phyloP scores from a whole-genome alignment of 768 basidiomycete species.

The Wakefieldia striispora region DNA sequence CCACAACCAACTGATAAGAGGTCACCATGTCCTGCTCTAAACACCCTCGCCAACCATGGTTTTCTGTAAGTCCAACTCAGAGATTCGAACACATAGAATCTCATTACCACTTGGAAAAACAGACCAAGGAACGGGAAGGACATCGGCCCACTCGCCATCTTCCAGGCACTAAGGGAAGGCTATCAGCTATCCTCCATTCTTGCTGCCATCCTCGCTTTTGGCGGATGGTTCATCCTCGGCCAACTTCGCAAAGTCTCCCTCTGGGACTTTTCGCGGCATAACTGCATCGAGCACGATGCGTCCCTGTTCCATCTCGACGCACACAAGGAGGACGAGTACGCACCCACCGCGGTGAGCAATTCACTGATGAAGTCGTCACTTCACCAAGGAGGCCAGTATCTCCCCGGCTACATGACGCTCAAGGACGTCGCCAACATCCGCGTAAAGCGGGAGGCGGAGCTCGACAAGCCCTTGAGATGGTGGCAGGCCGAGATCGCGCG shows the following conservation, averaged over 20 bases:
- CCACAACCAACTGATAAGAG: constrained; percentile 49
- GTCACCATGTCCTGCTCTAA: constrained; percentile 72
- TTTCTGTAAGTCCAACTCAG: constrained; percentile 53
- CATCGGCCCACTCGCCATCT: constrained; percentile 39
- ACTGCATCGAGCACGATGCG: constrained; percentile 56
- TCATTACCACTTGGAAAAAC: not conserved
- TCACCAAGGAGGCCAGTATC: constrained; percentile 31
- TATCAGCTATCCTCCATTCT: constrained; percentile 50
- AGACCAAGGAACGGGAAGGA: constrained; percentile 54
- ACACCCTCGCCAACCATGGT: constrained; percentile 72
- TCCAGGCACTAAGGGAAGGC: constrained; percentile 44
- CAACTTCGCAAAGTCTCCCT: constrained; percentile 35
- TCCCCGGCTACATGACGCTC: constrained; percentile 29
- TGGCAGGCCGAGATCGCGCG: constrained; percentile 60
- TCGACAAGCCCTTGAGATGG: constrained; percentile 33
- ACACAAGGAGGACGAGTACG: constrained; percentile 42
- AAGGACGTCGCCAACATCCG: constrained; percentile 47
- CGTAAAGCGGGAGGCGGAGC: constrained; percentile 46
- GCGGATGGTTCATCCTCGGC: constrained; percentile 45
- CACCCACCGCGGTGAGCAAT: constrained; percentile 43
- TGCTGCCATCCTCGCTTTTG: constrained; percentile 46
- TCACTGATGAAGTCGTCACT: constrained; percentile 41
- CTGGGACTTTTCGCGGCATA: constrained; percentile 44
- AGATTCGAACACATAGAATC: not conserved
- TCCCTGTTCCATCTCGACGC: constrained; percentile 52